Conservation (phyloP, 2,329 filamentous ascomycete species). For the Penicillium janthinellum region DNA sequence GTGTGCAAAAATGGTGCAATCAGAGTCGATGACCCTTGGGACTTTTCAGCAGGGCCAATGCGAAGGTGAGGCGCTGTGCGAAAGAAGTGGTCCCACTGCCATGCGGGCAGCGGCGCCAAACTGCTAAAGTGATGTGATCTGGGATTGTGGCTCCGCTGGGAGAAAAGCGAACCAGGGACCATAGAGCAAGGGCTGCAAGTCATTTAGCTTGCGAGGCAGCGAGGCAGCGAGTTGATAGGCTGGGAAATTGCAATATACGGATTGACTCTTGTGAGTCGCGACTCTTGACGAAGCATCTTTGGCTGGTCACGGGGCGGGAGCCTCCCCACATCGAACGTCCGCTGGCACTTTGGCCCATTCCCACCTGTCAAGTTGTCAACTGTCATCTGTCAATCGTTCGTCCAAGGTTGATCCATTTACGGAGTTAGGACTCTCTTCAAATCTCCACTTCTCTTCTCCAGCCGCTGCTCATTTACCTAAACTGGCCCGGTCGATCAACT, state of each 20-base stretch:
- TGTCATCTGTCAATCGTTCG: neutral
- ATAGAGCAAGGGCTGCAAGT: neutral
- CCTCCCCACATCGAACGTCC: too few species aligned
- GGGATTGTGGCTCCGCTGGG: neutral
- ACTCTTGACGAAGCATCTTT: neutral
- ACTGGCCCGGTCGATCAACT: neutral
- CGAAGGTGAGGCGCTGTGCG: too few species aligned
- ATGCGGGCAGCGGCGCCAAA: neutral
- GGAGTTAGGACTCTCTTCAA: neutral
- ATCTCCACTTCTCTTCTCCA: conserved; percentile 2
- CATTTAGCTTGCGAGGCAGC: neutral
- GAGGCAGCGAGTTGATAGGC: neutral
- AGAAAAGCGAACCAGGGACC: neutral
- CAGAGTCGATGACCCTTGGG: too few species aligned
- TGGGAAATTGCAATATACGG: neutral
- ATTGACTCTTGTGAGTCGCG: too few species aligned
- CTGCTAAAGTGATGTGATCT: neutral
- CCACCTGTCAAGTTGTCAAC: neutral
- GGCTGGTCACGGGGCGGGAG: neutral
- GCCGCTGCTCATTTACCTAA: neutral
- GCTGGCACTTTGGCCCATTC: too few species aligned
- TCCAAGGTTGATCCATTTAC: neutral
- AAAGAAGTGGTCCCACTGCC: neutral
- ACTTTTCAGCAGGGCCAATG: too few species aligned
- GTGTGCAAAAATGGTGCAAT: too few species aligned